Base-by-base conservation (phyloP, 1,139 yeast genomes). In the Hyphopichia pseudoburtonii region DNA sequence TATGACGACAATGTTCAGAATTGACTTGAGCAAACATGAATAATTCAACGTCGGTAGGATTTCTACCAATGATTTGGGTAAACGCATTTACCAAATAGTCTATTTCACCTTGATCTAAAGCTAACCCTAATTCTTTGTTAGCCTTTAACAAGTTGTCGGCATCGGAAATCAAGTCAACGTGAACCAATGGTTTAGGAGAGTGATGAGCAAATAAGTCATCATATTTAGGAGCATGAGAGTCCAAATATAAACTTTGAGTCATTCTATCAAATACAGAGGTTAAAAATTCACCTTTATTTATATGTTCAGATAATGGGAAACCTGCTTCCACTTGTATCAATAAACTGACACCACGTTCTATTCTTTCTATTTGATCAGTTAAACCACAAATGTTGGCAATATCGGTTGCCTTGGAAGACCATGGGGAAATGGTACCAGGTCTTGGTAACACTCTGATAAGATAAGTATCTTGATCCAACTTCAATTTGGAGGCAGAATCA, bases 21-120 rank as follows among this genome's bases (percentile, higher is more conserved):
- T 94, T 94, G 51, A 94, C 98, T 67, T 94, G 99, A 33, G 98
- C 98, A 71, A 94, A 94, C 97, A 94, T 94, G 66, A 94, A 94
- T 48, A 94, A 73, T 64, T 94, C 99, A 18, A 90, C 97, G 61
- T 94, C 98, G 21, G 98, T 92, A 37, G 98, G 98, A 59, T 90
- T 88, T 63, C 98, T 80, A 35, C 87, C 84, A 47, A 92, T 76
- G 28, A 73, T 73, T 28, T 79, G 69, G 39, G 73, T 77, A 67
- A 92, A 94, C 1, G 96, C 95, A 37, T 80, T 73, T 44, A 80
- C 75, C 56, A 94, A 77, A 62, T 94, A 94, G 34, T 86, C 88
- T 50, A 92, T 87, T 68, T 94, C 99, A 40, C 96, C 95, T 44
- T 77, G 72, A 60, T 94, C 97, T 49, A 94, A 73, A 18, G 99